Base-by-base conservation (phyloP, 257 asterid species). In the Petunia secreta region DNA sequence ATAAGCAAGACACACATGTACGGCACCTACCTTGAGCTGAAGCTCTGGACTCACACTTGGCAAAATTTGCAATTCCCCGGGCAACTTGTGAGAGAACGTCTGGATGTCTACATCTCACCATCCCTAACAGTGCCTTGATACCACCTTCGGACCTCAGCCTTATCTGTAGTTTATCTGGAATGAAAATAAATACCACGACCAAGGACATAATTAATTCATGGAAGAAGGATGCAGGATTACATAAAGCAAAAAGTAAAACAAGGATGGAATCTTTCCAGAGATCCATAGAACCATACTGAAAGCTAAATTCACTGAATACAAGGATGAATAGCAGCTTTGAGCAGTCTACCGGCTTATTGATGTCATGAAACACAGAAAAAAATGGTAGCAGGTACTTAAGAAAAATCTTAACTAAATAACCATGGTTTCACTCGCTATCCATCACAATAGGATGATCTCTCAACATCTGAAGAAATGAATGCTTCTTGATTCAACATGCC, bases 131-230 rank as follows among this genome's bases (percentile, higher is more conserved):
- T 79, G 99, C 99, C 87, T 90, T 96, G 85, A 96, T 89, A 82
- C 99, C 98, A 68, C 99, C 98, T 91, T 96, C 99, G 69, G 98
- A 89, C 82, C 97, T 91, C 85, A 96, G 89, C 87, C 98, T 89
- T 46, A 85, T 87, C 86, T 96, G 99, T 85, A 96, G 88, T 87
- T 96, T 96, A 90, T 96, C 99, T 96, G 88, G 64, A 44, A 37
- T 62, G 48, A 53, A 40, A 48, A 80, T 34, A 48, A 9, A 54
- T n/a, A 63, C 68, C 75, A 58, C 15, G 5, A 69, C 59, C 68
- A 77, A 34, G 71, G 34, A 11, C 68, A 41, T 8, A 8, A 60
- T 25, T 5, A 60, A 59, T 73, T 36, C 6, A 73, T 50, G 78
- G 25, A 2, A 50, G 36, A 38, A 3, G 41, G 43, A 67, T 25